Conservation (phyloP, 2,329 filamentous ascomycete species). For the Fusarium piperis region DNA sequence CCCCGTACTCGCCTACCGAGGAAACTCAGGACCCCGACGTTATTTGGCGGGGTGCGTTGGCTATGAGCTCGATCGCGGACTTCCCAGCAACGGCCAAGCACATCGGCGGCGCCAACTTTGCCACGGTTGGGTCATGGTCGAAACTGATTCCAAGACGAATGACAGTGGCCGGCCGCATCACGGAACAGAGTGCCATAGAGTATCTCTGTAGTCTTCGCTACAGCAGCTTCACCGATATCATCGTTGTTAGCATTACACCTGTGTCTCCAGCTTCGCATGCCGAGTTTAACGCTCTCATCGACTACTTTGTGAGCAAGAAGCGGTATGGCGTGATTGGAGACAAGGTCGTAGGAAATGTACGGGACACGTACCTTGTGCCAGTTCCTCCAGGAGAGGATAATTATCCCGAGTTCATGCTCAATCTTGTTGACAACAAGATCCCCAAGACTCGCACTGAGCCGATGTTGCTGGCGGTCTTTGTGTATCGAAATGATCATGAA, state of each 20-base stretch:
- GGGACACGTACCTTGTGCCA: slow-evolving; percentile 92
- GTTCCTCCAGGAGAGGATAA: slow-evolving; percentile 76
- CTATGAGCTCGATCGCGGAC: slow-evolving; percentile 81
- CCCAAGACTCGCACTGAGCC: slow-evolving; percentile 77
- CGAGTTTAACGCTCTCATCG: slow-evolving; percentile 80
- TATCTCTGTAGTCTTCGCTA: slow-evolving; percentile 90
- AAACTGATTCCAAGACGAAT: slow-evolving; percentile 77
- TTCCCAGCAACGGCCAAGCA: slow-evolving; percentile 83
- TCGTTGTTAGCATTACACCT: slow-evolving; percentile 78
- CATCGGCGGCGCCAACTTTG: slow-evolving; percentile 83
- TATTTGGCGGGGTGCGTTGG: slow-evolving; percentile 80
- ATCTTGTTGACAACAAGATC: slow-evolving; percentile 85
- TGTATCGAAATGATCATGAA: slow-evolving; percentile 73
- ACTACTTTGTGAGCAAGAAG: slow-evolving; percentile 85
- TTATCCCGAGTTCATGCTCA: slow-evolving; percentile 86
- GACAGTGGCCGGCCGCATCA: slow-evolving; percentile 81
- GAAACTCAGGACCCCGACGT: slow-evolving; percentile 73
- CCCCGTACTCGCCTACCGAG: slow-evolving; percentile 85
- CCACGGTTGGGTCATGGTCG: slow-evolving; percentile 72
- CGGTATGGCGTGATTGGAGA: slow-evolving; percentile 90
- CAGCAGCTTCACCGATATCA: slow-evolving; percentile 83
- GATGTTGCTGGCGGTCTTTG: slow-evolving; percentile 84
- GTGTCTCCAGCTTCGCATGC: slow-evolving; percentile 67
- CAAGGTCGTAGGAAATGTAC: slow-evolving; percentile 77
- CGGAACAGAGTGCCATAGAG: slow-evolving; percentile 83